phyloP scores from a whole-genome alignment of 2,329 filamentous ascomycete species.

The Ploettnerulaceae sp. region DNA sequence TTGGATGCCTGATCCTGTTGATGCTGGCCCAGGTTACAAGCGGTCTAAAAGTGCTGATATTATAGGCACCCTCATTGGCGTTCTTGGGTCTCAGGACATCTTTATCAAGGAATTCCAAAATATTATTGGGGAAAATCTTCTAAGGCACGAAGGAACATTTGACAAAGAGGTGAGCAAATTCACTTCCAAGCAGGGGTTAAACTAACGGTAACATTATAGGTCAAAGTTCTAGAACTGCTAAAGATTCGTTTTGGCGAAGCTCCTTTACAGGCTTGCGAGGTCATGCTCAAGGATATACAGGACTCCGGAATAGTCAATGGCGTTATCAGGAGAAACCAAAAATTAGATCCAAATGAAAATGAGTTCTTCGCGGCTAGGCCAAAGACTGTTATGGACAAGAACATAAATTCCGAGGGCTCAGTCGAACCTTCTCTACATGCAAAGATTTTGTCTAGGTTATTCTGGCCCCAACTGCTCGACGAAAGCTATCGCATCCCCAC shows the following conservation, averaged over 20 bases:
- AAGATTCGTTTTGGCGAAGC: slow-evolving; percentile 85
- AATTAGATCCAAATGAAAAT: slow-evolving; percentile 33
- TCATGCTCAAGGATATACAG: slow-evolving; percentile 92
- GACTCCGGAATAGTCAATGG: slow-evolving; percentile 74
- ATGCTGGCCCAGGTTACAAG: slow-evolving; percentile 88
- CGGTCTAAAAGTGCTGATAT: slow-evolving; percentile 86
- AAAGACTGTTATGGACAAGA: slow-evolving; percentile 28
- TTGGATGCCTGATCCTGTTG: slow-evolving; percentile 89
- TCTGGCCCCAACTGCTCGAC: slow-evolving; percentile 80
- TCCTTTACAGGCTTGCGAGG: slow-evolving; percentile 86
- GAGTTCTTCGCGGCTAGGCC: slow-evolving; percentile 26
- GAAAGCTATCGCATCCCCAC: slow-evolving; percentile 62
- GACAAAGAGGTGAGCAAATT: slow-evolving; percentile 55
- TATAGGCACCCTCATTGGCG: slow-evolving; percentile 81
- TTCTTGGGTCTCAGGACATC: slow-evolving; percentile 82
- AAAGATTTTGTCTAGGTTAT: slow-evolving; percentile 85
- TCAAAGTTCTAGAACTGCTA: slow-evolving; percentile 77
- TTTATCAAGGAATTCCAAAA: slow-evolving; percentile 93
- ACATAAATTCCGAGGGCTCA: slow-evolving; percentile 33
- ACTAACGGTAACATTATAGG: slow-evolving; percentile 36
- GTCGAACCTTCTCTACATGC: slow-evolving; percentile 53
- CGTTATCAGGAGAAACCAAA: slow-evolving; percentile 53
- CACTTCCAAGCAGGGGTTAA: not conserved
- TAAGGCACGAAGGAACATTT: slow-evolving; percentile 62
- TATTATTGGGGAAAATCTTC: slow-evolving; percentile 78